Evolutionary conservation across 306 rosid species (phyloP).

Genomic region (Malus fusca): DNA sequence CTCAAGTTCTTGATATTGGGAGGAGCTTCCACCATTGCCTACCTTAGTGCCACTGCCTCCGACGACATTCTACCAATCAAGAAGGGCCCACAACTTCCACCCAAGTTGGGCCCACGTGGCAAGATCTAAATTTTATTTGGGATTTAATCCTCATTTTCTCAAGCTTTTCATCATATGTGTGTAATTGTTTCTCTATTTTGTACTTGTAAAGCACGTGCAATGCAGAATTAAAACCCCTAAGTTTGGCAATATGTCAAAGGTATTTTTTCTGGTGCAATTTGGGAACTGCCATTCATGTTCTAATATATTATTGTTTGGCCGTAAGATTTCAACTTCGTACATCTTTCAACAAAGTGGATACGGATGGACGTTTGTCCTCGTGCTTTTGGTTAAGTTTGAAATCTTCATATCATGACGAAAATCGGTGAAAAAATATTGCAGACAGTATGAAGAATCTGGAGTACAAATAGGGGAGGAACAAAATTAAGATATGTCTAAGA

Average conservation of each 20-base stretch:
- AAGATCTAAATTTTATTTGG: conserved; percentile 51
- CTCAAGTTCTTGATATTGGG: conserved; percentile 91
- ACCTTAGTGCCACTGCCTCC: conserved; percentile 71
- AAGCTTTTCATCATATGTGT: conserved; percentile 6
- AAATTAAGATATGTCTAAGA: not conserved
- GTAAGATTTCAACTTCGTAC: not conserved
- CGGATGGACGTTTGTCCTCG: too few relatives aligned
- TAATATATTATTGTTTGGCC: not conserved
- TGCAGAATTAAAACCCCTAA: conserved; percentile 21
- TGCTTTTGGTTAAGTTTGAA: not conserved
- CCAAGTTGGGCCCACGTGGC: conserved; percentile 88
- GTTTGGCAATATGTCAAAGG: conserved; percentile 16
- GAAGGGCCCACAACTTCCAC: conserved; percentile 98
- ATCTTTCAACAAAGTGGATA: too few relatives aligned
- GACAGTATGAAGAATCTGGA: too few relatives aligned
- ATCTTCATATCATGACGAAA: not conserved
- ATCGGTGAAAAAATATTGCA: not conserved
- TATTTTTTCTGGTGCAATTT: conserved; percentile 29
- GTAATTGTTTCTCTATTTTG: conserved; percentile 20
- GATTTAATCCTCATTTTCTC: not conserved
- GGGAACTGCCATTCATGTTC: conserved; percentile 13
- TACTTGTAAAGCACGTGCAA: conserved; percentile 45
- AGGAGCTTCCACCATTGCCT: conserved; percentile 84
- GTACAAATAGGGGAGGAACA: not conserved
- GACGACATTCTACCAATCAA: conserved; percentile 81